Percentiles rank a stretch among this genome's conserved stretches.
These are phyloP conservation scores for Monosporascus sp. DNA, from an alignment of 2,329 filamentous ascomycete genomes.

Conservation along the genomic window DNA sequence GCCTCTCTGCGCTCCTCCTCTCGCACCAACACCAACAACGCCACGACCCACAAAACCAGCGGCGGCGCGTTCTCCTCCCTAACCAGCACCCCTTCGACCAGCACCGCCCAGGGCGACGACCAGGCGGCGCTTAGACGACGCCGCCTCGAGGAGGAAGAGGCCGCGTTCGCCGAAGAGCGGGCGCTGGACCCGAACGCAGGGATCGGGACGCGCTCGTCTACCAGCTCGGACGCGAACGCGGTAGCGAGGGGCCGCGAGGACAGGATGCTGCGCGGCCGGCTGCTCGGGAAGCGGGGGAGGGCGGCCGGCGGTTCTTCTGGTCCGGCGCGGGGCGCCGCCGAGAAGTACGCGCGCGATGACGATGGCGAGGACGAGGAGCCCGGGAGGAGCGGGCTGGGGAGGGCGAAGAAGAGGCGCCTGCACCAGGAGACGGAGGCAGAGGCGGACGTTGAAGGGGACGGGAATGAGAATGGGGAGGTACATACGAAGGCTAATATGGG, in stretches of 20 bases:
- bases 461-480: background rate
- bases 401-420: conserved; percentile 19
- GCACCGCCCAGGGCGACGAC: conserved; percentile 4
- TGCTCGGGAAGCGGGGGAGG: conserved; percentile 16
- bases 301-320: background rate
- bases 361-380: conserved; percentile 24
- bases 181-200: conserved; percentile 22
- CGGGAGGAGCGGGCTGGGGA: conserved; percentile 25
- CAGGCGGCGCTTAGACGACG: conserved; percentile 1
- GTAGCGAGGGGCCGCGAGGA: conserved; percentile 6
- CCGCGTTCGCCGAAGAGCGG: conserved; percentile 17
- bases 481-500: background rate
- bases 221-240: conserved; percentile 5
- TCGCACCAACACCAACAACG: conserved; percentile 1
- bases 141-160: conserved; percentile 13
- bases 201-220: conserved; percentile 6
- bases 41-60: background rate
- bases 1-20: conserved; percentile 7
- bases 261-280: conserved; percentile 14
- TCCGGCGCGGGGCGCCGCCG: background rate
- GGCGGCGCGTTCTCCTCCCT: conserved; percentile 11
- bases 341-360: conserved; percentile 6
- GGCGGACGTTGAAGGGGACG: background rate
- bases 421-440: conserved; percentile 5
- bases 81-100: background rate